These are phyloP conservation scores for Sarocladium oryzae DNA, from an alignment of 2,329 filamentous ascomycete species.

Conservation along the genomic window DNA sequence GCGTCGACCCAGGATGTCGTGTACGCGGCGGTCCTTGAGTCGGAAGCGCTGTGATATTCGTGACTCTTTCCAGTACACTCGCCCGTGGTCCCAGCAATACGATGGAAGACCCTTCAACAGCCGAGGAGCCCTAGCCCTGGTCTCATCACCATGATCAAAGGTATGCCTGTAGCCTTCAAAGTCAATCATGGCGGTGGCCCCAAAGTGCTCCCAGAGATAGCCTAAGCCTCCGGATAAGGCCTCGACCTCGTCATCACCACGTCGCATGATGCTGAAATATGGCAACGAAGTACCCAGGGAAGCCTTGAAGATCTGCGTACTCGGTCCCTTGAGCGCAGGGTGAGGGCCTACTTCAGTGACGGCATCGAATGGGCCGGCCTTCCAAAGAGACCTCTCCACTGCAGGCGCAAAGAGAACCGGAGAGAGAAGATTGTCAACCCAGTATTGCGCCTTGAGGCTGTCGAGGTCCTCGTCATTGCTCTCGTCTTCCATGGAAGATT, in stretches of 20 bases:
- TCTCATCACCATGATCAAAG: slow-evolving; percentile 14
- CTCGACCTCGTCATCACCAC: not conserved
- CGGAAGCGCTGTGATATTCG: slow-evolving; percentile 35
- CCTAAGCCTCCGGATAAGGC: not conserved
- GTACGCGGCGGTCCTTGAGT: slow-evolving; percentile 35
- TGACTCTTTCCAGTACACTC: slow-evolving; percentile 47
- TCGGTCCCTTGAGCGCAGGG: slow-evolving; percentile 27
- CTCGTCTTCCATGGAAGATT: slow-evolving; percentile 8
- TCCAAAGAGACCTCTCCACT: slow-evolving; percentile 20
- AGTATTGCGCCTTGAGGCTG: slow-evolving; percentile 26
- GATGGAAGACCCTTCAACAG: slow-evolving; percentile 41
- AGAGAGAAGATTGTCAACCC: slow-evolving; percentile 38
- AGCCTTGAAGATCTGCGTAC: too few relatives aligned
- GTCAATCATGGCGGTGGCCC: not conserved
- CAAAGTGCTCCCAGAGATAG: not conserved
- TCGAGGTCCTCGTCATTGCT: too few relatives aligned
- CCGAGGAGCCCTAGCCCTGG: too few relatives aligned
- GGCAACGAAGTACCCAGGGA: not conserved
- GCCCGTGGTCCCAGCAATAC: slow-evolving; percentile 49
- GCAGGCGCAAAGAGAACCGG: slow-evolving; percentile 28
- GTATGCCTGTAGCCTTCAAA: not conserved
- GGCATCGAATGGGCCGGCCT: slow-evolving; percentile 14
- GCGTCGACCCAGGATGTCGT: slow-evolving; percentile 41
- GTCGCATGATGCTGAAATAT: slow-evolving; percentile 25
- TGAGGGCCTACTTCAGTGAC: slow-evolving; percentile 37